Evolutionary conservation across 1,284 basidiomycete species (phyloP).

Genomic region (Rhodotorula mucilaginosa): DNA sequence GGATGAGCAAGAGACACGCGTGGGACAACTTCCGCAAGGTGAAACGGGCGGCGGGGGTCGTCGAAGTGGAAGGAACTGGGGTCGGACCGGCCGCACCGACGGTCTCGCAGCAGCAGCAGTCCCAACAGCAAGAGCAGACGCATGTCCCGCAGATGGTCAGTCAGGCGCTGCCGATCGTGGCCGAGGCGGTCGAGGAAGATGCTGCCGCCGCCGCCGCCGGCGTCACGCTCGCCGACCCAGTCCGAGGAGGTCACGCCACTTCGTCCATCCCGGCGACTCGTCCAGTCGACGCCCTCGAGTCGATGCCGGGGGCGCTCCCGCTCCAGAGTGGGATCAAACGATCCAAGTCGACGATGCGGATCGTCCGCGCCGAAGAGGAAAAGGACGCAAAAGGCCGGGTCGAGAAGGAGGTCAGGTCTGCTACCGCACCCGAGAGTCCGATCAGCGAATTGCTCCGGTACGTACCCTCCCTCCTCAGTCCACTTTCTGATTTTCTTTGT

Average conservation of each 20-base stretch:
- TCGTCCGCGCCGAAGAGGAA: conserved; percentile 37
- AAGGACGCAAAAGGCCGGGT: conserved; percentile 44
- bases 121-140: neutral
- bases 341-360: conserved; percentile 15
- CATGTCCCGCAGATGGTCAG: neutral
- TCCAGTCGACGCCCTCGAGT: no score
- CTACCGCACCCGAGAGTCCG: conserved; percentile 89
- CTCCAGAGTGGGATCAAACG: neutral
- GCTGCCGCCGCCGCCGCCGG: neutral
- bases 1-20: conserved; percentile 23
- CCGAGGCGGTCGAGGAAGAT: conserved; percentile 27
- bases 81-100: neutral
- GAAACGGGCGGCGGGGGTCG: conserved; percentile 24
- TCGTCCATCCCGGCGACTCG: no score
- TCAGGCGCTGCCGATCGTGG: conserved; percentile 32
- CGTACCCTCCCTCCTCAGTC: conserved; percentile 18
- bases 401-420: conserved; percentile 93
- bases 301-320: neutral
- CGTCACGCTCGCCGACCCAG: neutral
- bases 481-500: neutral
- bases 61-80: conserved; percentile 7
- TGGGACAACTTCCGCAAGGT: conserved; percentile 47
- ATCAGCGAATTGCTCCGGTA: conserved; percentile 78
- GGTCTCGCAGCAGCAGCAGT: conserved; percentile 9
- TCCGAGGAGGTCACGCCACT: neutral